phyloP scores from a whole-genome alignment of 768 basidiomycete genomes.

The Tubosaeta brunneosetosa region DNA sequence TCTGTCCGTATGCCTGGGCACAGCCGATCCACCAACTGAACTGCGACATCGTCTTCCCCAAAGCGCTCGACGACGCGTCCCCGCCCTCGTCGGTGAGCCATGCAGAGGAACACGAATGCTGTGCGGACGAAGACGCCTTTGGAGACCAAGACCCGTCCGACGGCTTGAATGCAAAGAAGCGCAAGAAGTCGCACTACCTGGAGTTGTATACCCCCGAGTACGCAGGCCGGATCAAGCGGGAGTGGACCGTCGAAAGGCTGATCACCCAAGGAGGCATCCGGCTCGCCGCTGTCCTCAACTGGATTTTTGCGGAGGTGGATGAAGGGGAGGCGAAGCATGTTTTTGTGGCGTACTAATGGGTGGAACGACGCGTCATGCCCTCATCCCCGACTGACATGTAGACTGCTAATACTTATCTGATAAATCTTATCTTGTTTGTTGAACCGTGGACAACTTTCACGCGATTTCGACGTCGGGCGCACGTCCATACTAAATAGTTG shows the following conservation, averaged over 20 bases:
- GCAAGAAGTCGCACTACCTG: constrained; percentile 37
- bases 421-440: not conserved
- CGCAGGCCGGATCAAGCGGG: constrained; percentile 57
- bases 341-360: constrained; percentile 1
- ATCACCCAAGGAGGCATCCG: constrained; percentile 80
- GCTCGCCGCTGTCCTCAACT: constrained; percentile 80
- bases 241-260: constrained; percentile 75
- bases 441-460: no score
- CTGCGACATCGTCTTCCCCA: constrained; percentile 80
- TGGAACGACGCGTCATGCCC: not conserved
- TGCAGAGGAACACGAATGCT: not conserved
- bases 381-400: not conserved
- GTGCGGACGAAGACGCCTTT: not conserved
- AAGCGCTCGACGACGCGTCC: constrained; percentile 48
- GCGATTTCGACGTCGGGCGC: no score
- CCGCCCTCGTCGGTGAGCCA: not conserved
- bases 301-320: constrained; percentile 43
- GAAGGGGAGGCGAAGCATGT: not conserved
- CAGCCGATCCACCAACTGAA: constrained; percentile 69
- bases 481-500: no score
- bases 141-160: not conserved
- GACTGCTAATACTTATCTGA: not conserved
- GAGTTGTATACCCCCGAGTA: constrained; percentile 85
- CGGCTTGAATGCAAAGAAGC: not conserved
- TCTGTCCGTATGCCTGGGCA: constrained; percentile 82